Evolutionary conservation across 2,329 filamentous ascomycete species (phyloP).

Genomic region (Diaporthe caulivora): DNA sequence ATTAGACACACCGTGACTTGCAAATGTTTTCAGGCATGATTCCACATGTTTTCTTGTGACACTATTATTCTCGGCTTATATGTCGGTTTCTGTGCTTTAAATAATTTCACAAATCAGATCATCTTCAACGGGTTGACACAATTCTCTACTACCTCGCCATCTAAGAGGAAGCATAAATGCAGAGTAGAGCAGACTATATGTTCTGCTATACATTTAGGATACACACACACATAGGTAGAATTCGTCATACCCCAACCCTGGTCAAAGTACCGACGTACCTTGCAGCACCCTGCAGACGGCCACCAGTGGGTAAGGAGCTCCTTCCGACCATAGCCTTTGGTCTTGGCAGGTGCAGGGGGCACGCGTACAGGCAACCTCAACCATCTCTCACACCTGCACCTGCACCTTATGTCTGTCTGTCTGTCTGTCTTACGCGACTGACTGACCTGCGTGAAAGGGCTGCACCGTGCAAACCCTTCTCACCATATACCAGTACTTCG

Average conservation of each 20-base stretch:
- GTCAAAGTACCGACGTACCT: neutral
- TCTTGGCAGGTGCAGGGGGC: slow-evolving; percentile 16
- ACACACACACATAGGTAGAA: neutral
- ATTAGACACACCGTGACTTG: neutral
- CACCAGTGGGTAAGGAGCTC: neutral
- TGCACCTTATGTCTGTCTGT: no score
- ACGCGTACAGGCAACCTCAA: slow-evolving; percentile 14
- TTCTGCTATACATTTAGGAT: neutral
- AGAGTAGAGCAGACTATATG: neutral
- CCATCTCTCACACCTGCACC: neutral
- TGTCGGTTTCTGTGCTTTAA: no score
- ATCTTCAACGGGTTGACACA: neutral
- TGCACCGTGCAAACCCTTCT: neutral
- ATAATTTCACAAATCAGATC: no score
- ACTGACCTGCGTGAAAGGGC: neutral
- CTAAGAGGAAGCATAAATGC: neutral
- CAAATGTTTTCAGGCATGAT: no score
- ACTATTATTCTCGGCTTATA: neutral
- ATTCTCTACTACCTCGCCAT: no score
- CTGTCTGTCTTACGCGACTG: slow-evolving; percentile 4
- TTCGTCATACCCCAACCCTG: neutral
- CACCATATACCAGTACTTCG: neutral
- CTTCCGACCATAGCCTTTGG: neutral
- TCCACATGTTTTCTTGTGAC: neutral
- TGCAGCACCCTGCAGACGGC: neutral